Conservation (phyloP, 2,329 filamentous ascomycete species). For the Clonostachys rosea region DNA sequence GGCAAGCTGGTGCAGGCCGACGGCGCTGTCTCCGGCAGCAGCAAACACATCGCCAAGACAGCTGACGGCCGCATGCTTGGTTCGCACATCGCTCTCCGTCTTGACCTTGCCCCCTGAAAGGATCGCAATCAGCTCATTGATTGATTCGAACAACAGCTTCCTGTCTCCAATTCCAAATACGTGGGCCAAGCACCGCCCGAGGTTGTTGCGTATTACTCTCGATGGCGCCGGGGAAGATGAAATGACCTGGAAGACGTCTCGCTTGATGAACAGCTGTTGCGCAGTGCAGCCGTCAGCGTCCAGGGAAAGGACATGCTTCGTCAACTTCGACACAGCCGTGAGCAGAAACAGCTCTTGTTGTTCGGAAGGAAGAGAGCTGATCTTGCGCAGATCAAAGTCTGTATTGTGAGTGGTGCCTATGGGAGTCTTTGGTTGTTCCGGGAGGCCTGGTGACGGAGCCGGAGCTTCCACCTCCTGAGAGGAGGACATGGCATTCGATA, state of each 20-base stretch:
- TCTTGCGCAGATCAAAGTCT: constrained; percentile 85
- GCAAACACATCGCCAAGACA: constrained; percentile 88
- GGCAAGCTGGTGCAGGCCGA: constrained; percentile 73
- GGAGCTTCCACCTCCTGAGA: constrained; percentile 26
- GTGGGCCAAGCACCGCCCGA: constrained; percentile 78
- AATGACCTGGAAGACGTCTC: constrained; percentile 90
- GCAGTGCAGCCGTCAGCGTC: constrained; percentile 76
- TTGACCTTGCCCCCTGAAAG: constrained; percentile 70
- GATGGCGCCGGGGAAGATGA: constrained; percentile 79
- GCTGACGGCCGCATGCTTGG: constrained; percentile 82
- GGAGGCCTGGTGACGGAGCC: constrained; percentile 5
- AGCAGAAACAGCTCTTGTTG: constrained; percentile 95
- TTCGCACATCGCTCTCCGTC: constrained; percentile 69
- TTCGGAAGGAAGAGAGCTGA: constrained; percentile 84
- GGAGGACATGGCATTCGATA: constrained; percentile 25
- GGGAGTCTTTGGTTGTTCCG: constrained; percentile 23
- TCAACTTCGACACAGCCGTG: constrained; percentile 79
- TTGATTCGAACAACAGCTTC: constrained; percentile 88
- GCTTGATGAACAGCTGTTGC: constrained; percentile 89
- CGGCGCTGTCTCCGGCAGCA: constrained; percentile 88
- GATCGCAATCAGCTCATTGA: constrained; percentile 79
- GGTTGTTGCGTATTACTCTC: constrained; percentile 82
- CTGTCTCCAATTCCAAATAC: constrained; percentile 83
- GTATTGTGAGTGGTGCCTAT: constrained; percentile 49
- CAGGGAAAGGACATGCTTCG: constrained; percentile 72